phyloP scores from a whole-genome alignment of 2,329 filamentous ascomycete genomes.

The Trichoderma sp. region DNA sequence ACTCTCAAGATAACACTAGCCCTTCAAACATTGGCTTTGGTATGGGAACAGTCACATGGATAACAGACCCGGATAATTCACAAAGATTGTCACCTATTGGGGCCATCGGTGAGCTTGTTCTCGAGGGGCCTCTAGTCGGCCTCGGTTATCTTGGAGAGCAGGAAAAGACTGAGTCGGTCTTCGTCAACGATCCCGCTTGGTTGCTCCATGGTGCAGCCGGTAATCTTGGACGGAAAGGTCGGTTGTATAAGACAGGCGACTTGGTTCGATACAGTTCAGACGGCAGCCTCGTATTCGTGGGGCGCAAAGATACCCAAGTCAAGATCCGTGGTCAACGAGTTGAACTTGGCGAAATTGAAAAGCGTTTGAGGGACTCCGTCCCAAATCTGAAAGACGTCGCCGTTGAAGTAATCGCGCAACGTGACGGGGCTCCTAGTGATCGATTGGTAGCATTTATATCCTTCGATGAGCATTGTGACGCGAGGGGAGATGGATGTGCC shows the following conservation, averaged over 20 bases:
- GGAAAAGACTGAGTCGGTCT: neutral
- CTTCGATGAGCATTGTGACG: neutral
- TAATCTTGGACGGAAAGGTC: neutral
- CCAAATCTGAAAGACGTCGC: neutral
- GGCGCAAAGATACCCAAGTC: conserved; percentile 22
- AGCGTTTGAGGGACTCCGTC: neutral
- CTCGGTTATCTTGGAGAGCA: neutral
- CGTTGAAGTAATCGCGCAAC: neutral
- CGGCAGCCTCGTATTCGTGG: neutral
- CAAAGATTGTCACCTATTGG: neutral
- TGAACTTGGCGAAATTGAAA: conserved; percentile 37
- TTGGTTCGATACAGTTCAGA: neutral
- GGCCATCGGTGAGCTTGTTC: neutral
- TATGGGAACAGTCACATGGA: neutral
- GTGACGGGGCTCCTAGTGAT: neutral
- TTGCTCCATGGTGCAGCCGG: neutral
- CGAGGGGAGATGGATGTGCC: neutral
- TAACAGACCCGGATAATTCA: neutral
- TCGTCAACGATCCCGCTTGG: neutral
- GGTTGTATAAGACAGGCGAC: neutral
- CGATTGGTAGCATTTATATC: neutral
- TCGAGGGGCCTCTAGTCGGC: neutral
- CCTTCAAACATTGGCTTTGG: neutral
- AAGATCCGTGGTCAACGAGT: conserved; percentile 51
- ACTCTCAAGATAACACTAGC: neutral